These are phyloP conservation scores for Gaultheria prostrata DNA, from an alignment of 148 eudicot genomes.

Conservation along the genomic window DNA sequence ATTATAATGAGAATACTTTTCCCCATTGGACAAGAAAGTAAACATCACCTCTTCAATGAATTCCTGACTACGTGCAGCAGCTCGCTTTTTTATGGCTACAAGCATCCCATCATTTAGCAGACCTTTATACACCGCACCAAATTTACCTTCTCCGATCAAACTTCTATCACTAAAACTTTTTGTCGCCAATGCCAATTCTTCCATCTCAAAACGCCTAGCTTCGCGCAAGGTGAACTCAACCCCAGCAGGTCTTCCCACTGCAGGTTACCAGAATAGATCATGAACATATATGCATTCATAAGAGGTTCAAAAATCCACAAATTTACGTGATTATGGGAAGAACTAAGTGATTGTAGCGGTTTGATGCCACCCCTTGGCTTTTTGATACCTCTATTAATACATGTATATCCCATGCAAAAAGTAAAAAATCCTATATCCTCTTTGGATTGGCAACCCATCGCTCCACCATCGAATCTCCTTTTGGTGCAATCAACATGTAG, in stretches of 20 bases:
- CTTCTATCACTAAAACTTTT: constrained; percentile 64
- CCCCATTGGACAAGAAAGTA: neutral
- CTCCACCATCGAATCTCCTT: neutral
- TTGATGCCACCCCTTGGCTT: neutral
- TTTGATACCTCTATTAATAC: neutral
- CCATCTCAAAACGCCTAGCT: constrained; percentile 68
- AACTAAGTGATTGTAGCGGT: neutral
- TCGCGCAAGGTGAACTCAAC: constrained; percentile 68
- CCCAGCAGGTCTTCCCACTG: constrained; percentile 56
- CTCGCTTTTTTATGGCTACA: constrained; percentile 83
- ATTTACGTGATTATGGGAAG: neutral
- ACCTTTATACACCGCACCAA: constrained; percentile 93
- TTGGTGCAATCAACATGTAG: neutral
- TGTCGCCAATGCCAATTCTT: constrained; percentile 73
- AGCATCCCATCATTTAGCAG: constrained; percentile 87
- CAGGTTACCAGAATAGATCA: constrained; percentile 14
- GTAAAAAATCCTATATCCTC: neutral
- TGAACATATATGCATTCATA: neutral
- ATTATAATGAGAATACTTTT: neutral
- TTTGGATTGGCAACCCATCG: neutral
- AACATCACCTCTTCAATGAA: constrained; percentile 81
- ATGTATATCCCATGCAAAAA: neutral
- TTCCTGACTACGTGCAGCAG: constrained; percentile 65
- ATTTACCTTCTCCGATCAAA: constrained; percentile 92
- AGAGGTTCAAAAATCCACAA: neutral